These are phyloP conservation scores for Juncus inflexus DNA, from an alignment of 176 grass and related monocot genomes.

Conservation along the genomic window DNA sequence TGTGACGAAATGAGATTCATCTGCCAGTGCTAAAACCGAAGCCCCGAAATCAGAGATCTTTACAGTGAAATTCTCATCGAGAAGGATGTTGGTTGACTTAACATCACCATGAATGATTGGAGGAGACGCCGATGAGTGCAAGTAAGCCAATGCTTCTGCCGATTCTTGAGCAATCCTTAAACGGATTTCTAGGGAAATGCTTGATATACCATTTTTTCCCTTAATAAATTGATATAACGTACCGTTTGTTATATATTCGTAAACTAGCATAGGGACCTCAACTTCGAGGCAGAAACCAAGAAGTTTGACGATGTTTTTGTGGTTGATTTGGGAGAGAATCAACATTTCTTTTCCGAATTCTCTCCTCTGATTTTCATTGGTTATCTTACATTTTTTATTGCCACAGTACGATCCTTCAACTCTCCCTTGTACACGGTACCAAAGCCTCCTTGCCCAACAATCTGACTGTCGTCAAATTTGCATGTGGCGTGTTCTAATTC, in stretches of 20 bases:
- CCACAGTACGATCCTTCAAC: neutral
- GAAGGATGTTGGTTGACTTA: constrained; percentile 36
- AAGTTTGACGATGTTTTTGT: constrained; percentile 33
- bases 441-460: constrained; percentile 23
- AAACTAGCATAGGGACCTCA: constrained; percentile 38
- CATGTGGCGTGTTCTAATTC: constrained; percentile 31
- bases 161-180: constrained; percentile 36
- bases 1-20: constrained; percentile 28
- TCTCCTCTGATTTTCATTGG: constrained; percentile 4
- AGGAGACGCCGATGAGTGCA: constrained; percentile 30
- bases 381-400: constrained; percentile 33
- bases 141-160: constrained; percentile 28
- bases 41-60: constrained; percentile 47
- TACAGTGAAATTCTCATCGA: constrained; percentile 18
- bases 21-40: constrained; percentile 20
- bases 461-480: constrained; percentile 13
- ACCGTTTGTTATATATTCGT: constrained; percentile 34
- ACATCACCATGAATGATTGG: constrained; percentile 38
- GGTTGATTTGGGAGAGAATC: constrained; percentile 36
- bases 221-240: constrained; percentile 35
- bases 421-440: constrained; percentile 35
- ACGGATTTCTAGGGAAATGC: neutral
- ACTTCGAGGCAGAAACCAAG: constrained; percentile 35
- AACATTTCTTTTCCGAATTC: constrained; percentile 34
- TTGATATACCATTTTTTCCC: neutral